Conservation (phyloP, 1,139 yeast species). For the Geotrichum australiense region DNA sequence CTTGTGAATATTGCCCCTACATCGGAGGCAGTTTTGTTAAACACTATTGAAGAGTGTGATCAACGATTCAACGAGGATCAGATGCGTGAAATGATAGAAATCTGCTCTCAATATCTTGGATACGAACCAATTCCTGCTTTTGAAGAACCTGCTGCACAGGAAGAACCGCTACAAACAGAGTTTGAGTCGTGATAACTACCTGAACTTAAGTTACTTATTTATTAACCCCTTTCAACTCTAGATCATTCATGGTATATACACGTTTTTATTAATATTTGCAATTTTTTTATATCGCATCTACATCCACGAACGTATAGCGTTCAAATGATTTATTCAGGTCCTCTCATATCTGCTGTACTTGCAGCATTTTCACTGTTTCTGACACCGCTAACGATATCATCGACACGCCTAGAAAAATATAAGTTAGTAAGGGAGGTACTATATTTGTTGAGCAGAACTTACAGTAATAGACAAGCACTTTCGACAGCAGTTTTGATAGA, state of each 20-base stretch:
- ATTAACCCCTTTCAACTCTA: too few species aligned
- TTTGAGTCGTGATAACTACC: constrained; percentile 1
- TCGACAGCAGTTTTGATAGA: constrained; percentile 95
- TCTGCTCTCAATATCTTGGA: constrained; percentile 42
- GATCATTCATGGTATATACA: constrained; percentile 17
- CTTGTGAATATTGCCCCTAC: constrained; percentile 74
- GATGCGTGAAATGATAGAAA: constrained; percentile 47
- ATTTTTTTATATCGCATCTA: constrained; percentile 3
- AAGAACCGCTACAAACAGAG: not conserved
- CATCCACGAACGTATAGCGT: constrained; percentile 6
- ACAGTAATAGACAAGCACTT: constrained; percentile 82
- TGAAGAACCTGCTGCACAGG: constrained; percentile 11
- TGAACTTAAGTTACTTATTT: too few species aligned
- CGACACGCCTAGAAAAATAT: constrained; percentile 51
- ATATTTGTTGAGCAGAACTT: too few species aligned
- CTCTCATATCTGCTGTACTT: constrained; percentile 22
- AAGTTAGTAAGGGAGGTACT: constrained; percentile 1
- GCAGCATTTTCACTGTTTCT: constrained; percentile 40
- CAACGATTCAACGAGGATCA: constrained; percentile 63
- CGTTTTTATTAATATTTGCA: constrained; percentile 11
- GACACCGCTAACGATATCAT: constrained; percentile 95
- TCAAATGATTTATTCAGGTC: constrained; percentile 22
- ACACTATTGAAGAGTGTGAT: constrained; percentile 88
- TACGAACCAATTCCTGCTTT: constrained; percentile 16
- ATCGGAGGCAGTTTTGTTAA: constrained; percentile 67